phyloP scores from a whole-genome alignment of 2,329 filamentous ascomycete species.

The Beauveria caledonica region DNA sequence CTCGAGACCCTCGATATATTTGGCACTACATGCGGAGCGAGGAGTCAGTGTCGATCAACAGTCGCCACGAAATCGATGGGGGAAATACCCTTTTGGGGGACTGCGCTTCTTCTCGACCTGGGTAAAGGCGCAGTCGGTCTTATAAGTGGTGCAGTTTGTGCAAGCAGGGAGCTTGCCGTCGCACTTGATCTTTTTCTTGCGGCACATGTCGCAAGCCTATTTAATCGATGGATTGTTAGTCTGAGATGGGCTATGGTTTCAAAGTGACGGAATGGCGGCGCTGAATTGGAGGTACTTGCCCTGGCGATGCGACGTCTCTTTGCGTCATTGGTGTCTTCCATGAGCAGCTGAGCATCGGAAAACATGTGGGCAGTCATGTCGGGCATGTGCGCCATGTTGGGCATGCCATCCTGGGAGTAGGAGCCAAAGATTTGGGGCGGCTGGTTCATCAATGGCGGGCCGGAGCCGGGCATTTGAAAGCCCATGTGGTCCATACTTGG shows the following conservation, averaged over 20 bases:
- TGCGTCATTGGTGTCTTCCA: conserved; percentile 67
- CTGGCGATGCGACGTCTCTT: conserved; percentile 84
- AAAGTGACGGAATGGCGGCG: not conserved
- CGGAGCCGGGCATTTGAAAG: conserved; percentile 51
- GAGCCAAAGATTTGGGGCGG: conserved; percentile 62
- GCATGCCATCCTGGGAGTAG: conserved; percentile 52
- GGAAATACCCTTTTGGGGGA: conserved; percentile 81
- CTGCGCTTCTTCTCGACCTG: conserved; percentile 98
- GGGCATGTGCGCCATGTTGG: conserved; percentile 43
- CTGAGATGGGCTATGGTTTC: not conserved
- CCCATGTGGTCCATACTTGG: conserved; percentile 43
- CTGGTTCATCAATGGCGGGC: conserved; percentile 51
- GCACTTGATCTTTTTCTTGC: conserved; percentile 96
- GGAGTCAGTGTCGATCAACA: conserved; percentile 14
- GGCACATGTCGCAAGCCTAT: conserved; percentile 90
- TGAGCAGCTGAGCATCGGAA: conserved; percentile 44
- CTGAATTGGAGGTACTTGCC: conserved; percentile 41
- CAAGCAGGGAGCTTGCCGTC: conserved; percentile 93
- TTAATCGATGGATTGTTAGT: not conserved
- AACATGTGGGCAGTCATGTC: conserved; percentile 55
- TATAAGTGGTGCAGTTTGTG: conserved; percentile 95
- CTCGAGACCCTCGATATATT: conserved; percentile 95
- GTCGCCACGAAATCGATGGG: not conserved
- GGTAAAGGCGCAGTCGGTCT: conserved; percentile 94
- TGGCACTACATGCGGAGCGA: conserved; percentile 52